Conservation (phyloP, 192 early-diverging fungal genomes). For the Coemansia sp. region DNA sequence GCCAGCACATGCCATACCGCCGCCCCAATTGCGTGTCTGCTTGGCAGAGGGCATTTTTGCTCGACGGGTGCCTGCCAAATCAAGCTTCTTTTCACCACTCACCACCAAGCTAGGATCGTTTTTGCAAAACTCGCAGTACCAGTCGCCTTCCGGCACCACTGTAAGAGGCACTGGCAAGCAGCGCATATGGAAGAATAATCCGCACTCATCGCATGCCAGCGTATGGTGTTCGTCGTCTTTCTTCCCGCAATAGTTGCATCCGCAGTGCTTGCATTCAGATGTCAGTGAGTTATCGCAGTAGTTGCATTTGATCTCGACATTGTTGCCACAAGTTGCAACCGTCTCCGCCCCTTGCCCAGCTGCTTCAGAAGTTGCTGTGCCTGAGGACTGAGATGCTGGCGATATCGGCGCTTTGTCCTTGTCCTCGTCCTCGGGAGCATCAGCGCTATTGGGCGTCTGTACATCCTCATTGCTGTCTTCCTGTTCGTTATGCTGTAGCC, state of each 20-base stretch:
- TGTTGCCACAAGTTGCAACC: background rate
- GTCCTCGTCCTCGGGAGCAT: no score
- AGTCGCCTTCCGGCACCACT: conserved; percentile 50
- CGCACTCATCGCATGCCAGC: conserved; percentile 62
- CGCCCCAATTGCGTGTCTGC: conserved; percentile 56
- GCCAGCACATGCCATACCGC: conserved; percentile 58
- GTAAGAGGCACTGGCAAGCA: conserved; percentile 50
- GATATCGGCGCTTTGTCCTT: no score
- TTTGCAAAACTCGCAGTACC: conserved; percentile 55
- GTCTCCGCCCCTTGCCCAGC: background rate
- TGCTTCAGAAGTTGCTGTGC: background rate
- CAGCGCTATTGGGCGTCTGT: no score
- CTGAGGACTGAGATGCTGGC: no score
- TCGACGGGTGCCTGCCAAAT: conserved; percentile 43
- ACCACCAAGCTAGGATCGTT: conserved; percentile 49
- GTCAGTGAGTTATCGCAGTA: conserved; percentile 27
- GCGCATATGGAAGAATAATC: conserved; percentile 55
- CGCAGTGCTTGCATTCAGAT: conserved; percentile 51
- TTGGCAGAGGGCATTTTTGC: conserved; percentile 57
- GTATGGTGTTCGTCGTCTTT: conserved; percentile 59
- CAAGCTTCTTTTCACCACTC: conserved; percentile 43
- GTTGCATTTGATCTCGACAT: conserved; percentile 21
- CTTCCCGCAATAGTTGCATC: conserved; percentile 52
- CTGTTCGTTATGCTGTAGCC: background rate
- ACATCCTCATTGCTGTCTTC: no score